Conservation (phyloP, 768 basidiomycete genomes). For the Rhodotorula babjevae region DNA sequence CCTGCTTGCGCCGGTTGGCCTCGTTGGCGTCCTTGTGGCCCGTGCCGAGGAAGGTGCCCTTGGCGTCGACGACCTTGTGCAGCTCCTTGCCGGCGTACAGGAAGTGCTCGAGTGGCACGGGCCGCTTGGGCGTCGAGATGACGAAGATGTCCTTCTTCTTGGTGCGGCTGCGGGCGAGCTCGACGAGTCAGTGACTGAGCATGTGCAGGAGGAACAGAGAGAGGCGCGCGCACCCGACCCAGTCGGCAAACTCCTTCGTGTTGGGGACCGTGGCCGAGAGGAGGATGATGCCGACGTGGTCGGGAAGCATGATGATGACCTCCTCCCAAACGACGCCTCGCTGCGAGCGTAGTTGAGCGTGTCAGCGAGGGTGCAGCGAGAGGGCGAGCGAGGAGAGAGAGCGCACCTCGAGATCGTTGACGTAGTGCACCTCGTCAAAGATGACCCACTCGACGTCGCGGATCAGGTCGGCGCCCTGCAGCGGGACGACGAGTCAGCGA, state of each 20-base stretch:
- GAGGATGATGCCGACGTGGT: constrained; percentile 95
- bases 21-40: constrained; percentile 93
- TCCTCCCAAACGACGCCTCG: constrained; percentile 99
- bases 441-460: constrained; percentile 99
- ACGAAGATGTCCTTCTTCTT: constrained; percentile 99
- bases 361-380: neutral
- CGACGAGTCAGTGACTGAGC: neutral
- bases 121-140: constrained; percentile 90
- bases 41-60: constrained; percentile 63
- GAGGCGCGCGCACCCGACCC: constrained; percentile 79
- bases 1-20: constrained; percentile 85
- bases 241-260: constrained; percentile 95
- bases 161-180: constrained; percentile 64
- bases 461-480: constrained; percentile 93
- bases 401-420: constrained; percentile 91
- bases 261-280: constrained; percentile 97
- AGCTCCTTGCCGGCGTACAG: constrained; percentile 88
- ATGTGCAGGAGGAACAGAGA: neutral
- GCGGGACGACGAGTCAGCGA: constrained; percentile 47
- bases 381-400: constrained; percentile 1
- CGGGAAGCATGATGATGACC: constrained; percentile 98
- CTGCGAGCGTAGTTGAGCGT: constrained; percentile 50
- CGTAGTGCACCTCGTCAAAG: constrained; percentile 99
- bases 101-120: constrained; percentile 94
- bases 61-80: constrained; percentile 85